Evolutionary conservation across 805 yeast genomes (phyloP), one percentile per base, ranked within the genome.

Genomic region (Allodekkera sacchari): DNA sequence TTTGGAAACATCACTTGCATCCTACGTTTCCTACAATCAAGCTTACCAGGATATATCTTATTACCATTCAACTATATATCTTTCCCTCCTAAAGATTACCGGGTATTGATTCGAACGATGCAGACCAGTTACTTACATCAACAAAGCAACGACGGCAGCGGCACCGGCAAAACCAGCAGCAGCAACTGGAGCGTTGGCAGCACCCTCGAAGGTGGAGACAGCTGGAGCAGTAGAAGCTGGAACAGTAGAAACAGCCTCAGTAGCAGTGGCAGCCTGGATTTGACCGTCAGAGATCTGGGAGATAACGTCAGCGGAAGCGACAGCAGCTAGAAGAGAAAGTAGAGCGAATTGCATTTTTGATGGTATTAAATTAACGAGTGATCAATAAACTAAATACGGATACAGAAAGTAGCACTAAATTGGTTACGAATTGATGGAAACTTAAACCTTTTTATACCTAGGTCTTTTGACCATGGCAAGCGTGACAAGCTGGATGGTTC

Each of bases 221-320:
- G 38, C 17, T 3, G 33, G 25, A 18, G 31, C 14, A 16, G 45
- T 19, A 4, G 33, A 19, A 20, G 38, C 38, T 7, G 48, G 12
- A 18, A 39, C 26, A 11, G 30, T 32, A 12, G 39, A 13, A 18
- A 29, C 19, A 14, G 42, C 34, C n/a, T 35, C 34, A n/a, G 43
- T 32, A 15, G 46, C 26, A 19, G 48, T 38, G 25, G 46, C 38
- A 28, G 65, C 66, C 54, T 72, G 78, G 53, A 72, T 57, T 57
- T 74, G 79, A 48, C 79, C 79, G 41, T 74, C 81, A 47, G 66
- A 65, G 37, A 74, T 72, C 59, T 73, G 80, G 42, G 74, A 61
- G 34, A 74, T 50, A 29, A 59, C 70, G 36, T 30, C 44, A 31
- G 51, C 63, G 33, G 50, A 57, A 29, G 48, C 49, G 28, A 59